These are phyloP conservation scores for Colletotrichum sp. DNA, from an alignment of 2,329 filamentous ascomycete genomes.

Conservation along the genomic window DNA sequence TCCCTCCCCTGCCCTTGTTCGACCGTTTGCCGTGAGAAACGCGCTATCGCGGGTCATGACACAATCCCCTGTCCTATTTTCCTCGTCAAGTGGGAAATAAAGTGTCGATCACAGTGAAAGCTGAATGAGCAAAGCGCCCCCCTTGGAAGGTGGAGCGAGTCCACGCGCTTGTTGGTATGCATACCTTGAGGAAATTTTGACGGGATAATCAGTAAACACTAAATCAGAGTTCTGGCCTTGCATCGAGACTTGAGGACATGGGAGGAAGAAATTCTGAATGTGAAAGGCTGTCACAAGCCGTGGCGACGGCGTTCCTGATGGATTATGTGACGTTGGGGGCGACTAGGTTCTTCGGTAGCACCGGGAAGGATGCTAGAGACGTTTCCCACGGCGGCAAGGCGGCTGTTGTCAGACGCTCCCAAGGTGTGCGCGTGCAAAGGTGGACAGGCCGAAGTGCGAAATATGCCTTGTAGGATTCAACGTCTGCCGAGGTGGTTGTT, in stretches of 20 bases:
- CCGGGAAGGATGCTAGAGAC: neutral
- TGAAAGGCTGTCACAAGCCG: neutral
- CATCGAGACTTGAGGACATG: neutral
- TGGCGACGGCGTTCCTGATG: neutral
- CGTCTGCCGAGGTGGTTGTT: neutral
- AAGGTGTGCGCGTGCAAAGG: neutral
- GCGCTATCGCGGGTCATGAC: neutral
- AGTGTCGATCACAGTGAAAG: neutral
- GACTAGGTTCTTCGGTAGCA: neutral
- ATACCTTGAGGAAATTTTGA: neutral
- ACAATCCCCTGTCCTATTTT: neutral
- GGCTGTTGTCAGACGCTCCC: neutral
- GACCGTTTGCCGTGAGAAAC: neutral
- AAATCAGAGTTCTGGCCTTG: neutral
- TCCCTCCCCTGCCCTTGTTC: neutral
- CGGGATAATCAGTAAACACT: neutral
- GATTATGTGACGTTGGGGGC: neutral
- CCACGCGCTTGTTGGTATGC: neutral
- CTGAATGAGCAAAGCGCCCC: neutral
- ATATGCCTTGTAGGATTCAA: slow-evolving; percentile 16
- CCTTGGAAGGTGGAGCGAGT: neutral
- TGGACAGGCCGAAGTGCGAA: neutral
- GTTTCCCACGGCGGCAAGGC: slow-evolving; percentile 1
- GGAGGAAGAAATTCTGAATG: neutral
- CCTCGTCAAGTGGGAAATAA: neutral